Conservation (phyloP, 75 land plant genomes). For the Adiantum capillusveneris region DNA sequence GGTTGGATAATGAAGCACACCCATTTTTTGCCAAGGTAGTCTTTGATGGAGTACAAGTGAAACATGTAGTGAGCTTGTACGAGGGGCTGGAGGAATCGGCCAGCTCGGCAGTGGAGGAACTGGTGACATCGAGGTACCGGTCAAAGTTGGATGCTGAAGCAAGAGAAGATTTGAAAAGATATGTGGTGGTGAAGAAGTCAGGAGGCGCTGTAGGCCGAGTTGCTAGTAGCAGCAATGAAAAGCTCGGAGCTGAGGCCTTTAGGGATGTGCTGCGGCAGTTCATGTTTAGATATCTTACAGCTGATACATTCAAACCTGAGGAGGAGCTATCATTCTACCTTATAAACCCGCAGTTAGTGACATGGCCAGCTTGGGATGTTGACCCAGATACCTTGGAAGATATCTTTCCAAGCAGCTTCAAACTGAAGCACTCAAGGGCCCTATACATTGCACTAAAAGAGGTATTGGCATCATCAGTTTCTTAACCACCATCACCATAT, state of each 20-base stretch:
- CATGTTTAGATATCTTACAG: slow-evolving; percentile 20
- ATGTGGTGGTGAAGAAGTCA: background rate
- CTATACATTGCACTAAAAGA: too few species aligned
- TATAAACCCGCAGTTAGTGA: slow-evolving; percentile 12
- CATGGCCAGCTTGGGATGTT: slow-evolving; percentile 14
- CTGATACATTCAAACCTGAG: slow-evolving; percentile 8
- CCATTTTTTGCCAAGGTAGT: slow-evolving; percentile 9
- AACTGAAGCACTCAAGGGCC: too few species aligned
- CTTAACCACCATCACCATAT: too few species aligned
- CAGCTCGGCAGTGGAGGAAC: slow-evolving; percentile 6
- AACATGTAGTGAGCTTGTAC: slow-evolving; percentile 24
- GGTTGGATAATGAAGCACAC: slow-evolving; percentile 9
- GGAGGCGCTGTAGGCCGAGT: slow-evolving; percentile 2
- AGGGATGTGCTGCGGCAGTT: slow-evolving; percentile 12
- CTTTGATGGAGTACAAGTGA: slow-evolving; percentile 14
- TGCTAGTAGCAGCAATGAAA: slow-evolving; percentile 1
- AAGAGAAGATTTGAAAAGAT: background rate
- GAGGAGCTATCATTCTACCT: slow-evolving; percentile 14
- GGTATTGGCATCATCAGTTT: too few species aligned
- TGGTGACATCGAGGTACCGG: slow-evolving; percentile 16
- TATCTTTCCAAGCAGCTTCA: slow-evolving; percentile 9
- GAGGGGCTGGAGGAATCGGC: slow-evolving; percentile 22
- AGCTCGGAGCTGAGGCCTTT: slow-evolving; percentile 12
- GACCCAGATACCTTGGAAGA: slow-evolving; percentile 11
- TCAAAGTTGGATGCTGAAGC: background rate